phyloP scores from a whole-genome alignment of 2,329 filamentous ascomycete genomes.

The Coniochaeta prunicola region DNA sequence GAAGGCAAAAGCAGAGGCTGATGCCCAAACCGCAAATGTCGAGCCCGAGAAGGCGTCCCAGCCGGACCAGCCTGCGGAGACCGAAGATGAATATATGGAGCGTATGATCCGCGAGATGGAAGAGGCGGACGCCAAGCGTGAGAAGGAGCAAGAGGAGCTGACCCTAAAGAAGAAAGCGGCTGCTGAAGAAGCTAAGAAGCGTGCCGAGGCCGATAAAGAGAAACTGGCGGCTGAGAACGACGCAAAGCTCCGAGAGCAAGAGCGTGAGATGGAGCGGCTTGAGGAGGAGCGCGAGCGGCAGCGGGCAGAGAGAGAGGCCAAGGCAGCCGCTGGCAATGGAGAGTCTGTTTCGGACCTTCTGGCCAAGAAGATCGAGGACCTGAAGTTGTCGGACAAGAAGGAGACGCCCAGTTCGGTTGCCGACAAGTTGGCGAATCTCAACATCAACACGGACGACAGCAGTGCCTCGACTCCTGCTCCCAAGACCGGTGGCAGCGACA shows the following conservation, averaged over 20 bases:
- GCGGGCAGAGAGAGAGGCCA: constrained; percentile 41
- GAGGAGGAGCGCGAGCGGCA: constrained; percentile 63
- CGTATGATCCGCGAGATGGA: constrained; percentile 57
- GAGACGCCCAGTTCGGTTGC: constrained; percentile 33
- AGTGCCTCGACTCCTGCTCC: constrained; percentile 37
- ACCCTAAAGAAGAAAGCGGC: constrained; percentile 33
- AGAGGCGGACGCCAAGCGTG: constrained; percentile 42
- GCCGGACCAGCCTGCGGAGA: constrained; percentile 18
- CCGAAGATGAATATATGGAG: constrained; percentile 46
- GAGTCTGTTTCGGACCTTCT: constrained; percentile 45
- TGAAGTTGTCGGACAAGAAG: constrained; percentile 35
- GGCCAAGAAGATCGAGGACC: constrained; percentile 29
- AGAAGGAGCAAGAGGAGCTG: constrained; percentile 38
- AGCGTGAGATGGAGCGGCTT: constrained; percentile 63
- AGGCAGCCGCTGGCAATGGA: constrained; percentile 28
- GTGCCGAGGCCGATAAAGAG: constrained; percentile 33
- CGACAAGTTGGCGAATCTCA: constrained; percentile 45
- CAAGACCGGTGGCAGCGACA: constrained; percentile 52
- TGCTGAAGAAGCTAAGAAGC: constrained; percentile 36
- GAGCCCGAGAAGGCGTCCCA: constrained; percentile 17
- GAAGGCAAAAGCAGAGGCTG: constrained; percentile 23
- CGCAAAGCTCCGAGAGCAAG: constrained; percentile 63
- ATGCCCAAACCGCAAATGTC: constrained; percentile 22
- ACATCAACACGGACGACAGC: constrained; percentile 28
- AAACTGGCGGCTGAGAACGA: constrained; percentile 49